Conservation (phyloP, 1,139 yeast species). For the Hemisphaericaspora lyxosophila region DNA sequence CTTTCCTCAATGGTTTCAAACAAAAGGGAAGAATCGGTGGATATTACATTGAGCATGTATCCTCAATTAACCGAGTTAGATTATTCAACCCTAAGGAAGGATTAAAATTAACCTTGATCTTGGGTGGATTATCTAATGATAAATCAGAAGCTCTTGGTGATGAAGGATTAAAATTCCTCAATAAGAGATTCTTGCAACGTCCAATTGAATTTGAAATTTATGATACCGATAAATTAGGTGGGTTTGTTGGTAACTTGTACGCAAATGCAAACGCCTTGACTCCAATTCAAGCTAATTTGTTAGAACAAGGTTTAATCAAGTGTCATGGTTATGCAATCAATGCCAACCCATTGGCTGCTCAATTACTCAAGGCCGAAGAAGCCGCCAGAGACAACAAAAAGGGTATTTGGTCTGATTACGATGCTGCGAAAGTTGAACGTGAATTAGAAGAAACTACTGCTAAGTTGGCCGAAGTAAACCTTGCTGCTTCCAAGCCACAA, state of each 20-base stretch:
- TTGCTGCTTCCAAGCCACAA: slow-evolving; percentile 40
- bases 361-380: slow-evolving; percentile 61
- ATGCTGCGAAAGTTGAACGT: slow-evolving; percentile 30
- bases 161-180: slow-evolving; percentile 56
- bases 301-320: slow-evolving; percentile 64
- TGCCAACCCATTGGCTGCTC: slow-evolving; percentile 54
- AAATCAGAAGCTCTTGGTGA: slow-evolving; percentile 46
- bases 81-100: slow-evolving; percentile 73
- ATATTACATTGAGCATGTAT: slow-evolving; percentile 66
- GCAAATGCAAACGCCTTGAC: slow-evolving; percentile 45
- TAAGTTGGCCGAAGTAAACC: slow-evolving; percentile 21
- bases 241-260: slow-evolving; percentile 72
- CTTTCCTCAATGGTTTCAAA: slow-evolving; percentile 68
- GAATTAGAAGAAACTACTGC: slow-evolving; percentile 23
- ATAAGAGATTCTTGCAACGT: slow-evolving; percentile 63
- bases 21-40: slow-evolving; percentile 62
- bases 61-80: slow-evolving; percentile 66
- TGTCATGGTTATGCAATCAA: slow-evolving; percentile 66
- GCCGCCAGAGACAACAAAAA: slow-evolving; percentile 52
- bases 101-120: slow-evolving; percentile 63
- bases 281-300: slow-evolving; percentile 64
- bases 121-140: slow-evolving; percentile 69
- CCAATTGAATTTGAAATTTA: slow-evolving; percentile 69
- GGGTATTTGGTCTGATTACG: slow-evolving; percentile 70
- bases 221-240: slow-evolving; percentile 76